Evolutionary conservation across 176 grass and related monocot species (phyloP).

Genomic region (Dactylis glomerata): DNA sequence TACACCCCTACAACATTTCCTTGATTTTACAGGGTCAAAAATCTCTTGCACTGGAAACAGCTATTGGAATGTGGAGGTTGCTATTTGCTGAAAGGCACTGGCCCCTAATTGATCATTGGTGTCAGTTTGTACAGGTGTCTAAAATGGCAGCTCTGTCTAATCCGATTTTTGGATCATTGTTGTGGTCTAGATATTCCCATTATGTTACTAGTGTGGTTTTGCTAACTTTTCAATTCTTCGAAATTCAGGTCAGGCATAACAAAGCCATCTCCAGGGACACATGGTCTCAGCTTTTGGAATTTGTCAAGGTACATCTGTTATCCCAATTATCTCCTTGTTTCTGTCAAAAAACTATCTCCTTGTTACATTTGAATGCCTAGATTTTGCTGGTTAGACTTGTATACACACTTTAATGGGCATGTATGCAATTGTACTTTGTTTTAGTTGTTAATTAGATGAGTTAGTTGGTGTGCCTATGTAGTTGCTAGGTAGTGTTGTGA

Average conservation of each 20-base stretch:
- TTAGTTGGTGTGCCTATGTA: not conserved
- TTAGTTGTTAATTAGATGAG: not conserved
- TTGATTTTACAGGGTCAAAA: slow-evolving; percentile 85
- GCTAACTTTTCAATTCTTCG: not conserved
- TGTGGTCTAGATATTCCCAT: not conserved
- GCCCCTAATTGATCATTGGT: slow-evolving; percentile 93
- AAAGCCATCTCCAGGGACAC: slow-evolving; percentile 98
- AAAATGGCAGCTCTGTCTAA: not conserved
- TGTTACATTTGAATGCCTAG: not conserved
- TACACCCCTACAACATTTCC: slow-evolving; percentile 20
- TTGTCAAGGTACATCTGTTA: slow-evolving; percentile 72
- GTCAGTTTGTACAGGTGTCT: slow-evolving; percentile 83
- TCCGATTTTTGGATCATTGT: slow-evolving; percentile 19
- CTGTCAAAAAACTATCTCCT: too few species aligned
- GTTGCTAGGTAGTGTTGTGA: not conserved
- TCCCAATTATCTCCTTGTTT: not conserved
- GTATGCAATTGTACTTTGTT: not conserved
- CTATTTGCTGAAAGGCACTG: slow-evolving; percentile 93
- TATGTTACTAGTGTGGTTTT: slow-evolving; percentile 10
- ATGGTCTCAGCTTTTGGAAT: slow-evolving; percentile 96
- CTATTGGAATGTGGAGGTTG: slow-evolving; percentile 97
- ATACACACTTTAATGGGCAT: not conserved
- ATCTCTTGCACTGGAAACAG: slow-evolving; percentile 90
- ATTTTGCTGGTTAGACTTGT: not conserved
- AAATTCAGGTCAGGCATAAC: slow-evolving; percentile 85